Base-by-base conservation (phyloP, 768 basidiomycete genomes). In the Mycena rosella region DNA sequence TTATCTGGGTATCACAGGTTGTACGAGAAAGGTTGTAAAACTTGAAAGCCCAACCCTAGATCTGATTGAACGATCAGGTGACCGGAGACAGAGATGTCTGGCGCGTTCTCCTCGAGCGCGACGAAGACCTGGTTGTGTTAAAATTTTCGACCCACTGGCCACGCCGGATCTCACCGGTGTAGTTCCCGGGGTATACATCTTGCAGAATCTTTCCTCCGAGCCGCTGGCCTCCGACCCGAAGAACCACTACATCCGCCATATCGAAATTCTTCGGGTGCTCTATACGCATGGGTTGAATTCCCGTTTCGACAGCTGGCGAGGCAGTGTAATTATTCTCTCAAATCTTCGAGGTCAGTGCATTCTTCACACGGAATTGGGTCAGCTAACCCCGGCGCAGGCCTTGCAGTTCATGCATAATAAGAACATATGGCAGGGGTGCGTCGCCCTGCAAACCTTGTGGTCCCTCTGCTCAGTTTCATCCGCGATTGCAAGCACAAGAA, bases 381-480 rank as follows among this genome's bases (percentile, higher is more conserved):
- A 27, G 7, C n/a, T 42, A 2, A 20, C 11, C 3, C 58, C 14
- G 22, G 8, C 13, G 5, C 52, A 80, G 79, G 77, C 78, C 14
- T 48, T 80, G 27, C 71, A 77, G 47, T 76, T 78, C 56, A 74
- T 80, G 73, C 79, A 80, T 63, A 40, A 73, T 17, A 53, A 75
- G 30, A 48, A 72, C 59, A 71, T 80, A 26, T 63, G 61, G 61
- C 61, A 63, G 20, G 52, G 61, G 61, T 54, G 42, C n/a, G 61
- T 47, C 22, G 3, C 26, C 0, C 18, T 40, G 0, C 20, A 3
- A 3, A 2, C 9, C 13, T 22, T 1, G 3, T 45, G 13, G 15
- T 22, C 42, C 1, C n/a, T 22, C 52, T 24, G 6, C 27, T 30
- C 11, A 53, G 1, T 34, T 54, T 6, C 24, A 2, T 3, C n/a